These are phyloP conservation scores for Diutina scorzettiae DNA, from an alignment of 1,139 yeast species.

Conservation along the genomic window DNA sequence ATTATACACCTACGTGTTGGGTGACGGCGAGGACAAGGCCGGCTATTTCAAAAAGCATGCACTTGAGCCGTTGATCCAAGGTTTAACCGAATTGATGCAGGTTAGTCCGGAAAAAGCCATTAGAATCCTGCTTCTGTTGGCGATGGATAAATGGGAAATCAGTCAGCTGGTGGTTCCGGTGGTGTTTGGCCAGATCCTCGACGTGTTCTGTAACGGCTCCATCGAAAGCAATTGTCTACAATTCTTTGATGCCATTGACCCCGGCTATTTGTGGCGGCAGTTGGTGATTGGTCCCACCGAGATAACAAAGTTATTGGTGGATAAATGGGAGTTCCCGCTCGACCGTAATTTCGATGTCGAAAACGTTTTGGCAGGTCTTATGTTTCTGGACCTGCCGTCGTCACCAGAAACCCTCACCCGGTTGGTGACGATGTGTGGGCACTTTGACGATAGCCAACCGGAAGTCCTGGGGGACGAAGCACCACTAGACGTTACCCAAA, in stretches of 20 bases:
- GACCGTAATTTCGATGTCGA: background rate
- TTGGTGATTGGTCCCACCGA: background rate
- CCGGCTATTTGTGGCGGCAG: slow-evolving; percentile 3
- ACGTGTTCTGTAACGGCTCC: slow-evolving; percentile 11
- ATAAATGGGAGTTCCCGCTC: background rate
- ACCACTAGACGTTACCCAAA: background rate
- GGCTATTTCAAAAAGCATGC: slow-evolving; percentile 54
- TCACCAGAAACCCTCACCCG: background rate
- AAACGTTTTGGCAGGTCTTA: background rate
- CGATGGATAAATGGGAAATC: slow-evolving; percentile 91
- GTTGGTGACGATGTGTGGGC: background rate
- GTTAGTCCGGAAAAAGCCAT: slow-evolving; percentile 32
- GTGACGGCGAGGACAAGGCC: slow-evolving; percentile 39
- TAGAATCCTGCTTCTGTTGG: slow-evolving; percentile 48
- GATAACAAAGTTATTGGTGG: background rate
- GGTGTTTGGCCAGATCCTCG: slow-evolving; percentile 53
- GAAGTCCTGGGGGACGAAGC: background rate
- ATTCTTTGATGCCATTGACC: slow-evolving; percentile 1
- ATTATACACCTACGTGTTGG: slow-evolving; percentile 84
- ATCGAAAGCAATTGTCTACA: background rate
- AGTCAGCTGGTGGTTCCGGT: slow-evolving; percentile 62
- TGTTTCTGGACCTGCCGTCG: background rate
- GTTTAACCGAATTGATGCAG: slow-evolving; percentile 37
- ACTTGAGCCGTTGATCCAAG: slow-evolving; percentile 32
- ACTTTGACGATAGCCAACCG: background rate